Base-by-base conservation (phyloP, 768 basidiomycete species). In the Russula compacta region DNA sequence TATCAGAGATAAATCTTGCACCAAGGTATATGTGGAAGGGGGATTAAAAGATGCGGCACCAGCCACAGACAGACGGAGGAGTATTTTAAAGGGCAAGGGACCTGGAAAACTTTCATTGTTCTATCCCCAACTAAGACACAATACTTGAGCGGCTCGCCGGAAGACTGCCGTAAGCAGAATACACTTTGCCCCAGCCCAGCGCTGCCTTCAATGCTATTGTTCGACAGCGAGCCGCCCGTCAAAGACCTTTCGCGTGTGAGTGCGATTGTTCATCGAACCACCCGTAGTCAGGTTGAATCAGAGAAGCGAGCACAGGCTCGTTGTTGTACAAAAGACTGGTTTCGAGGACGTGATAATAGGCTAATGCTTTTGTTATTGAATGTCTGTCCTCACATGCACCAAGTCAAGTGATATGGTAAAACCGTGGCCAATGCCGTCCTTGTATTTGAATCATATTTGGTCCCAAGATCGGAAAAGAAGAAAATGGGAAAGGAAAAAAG, bases 291-390 rank as follows among this genome's bases (percentile, higher is more conserved):
- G 6, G 21, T 21, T 19, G 38, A 9, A 15, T 40, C 52, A 54
- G 29, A 43, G 40, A 50, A 58, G 39, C 40, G 15, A 47, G 47
- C 56, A 57, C 47, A 57, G 56, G 56, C 6, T 48, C 7, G 56
- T 29, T 2, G 7, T 4, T 11, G 11, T 33, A 58, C 49, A 58
- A 58, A 58, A 58, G 29, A 8, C 21, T 32, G 9, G n/a, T 40
- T 15, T 14, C 19, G 24, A 7, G 15, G n/a, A 32, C 14, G 8
- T 12, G 19, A 58, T 21, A 43, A 58, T 51, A 51, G 24, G 21
- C 32, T 43, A 21, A 17, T 58, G 10, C 47, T 40, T 40, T 42
- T 32, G 48, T 58, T 29, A 17, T 49, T 32, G 21, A 10, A 12
- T 24, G 46, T 53, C 29, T 49, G 46, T 53, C 29, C 42, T 21